Base-by-base conservation (phyloP, 1,284 basidiomycete genomes). In the Cutaneotrichosporon cutaneum region DNA sequence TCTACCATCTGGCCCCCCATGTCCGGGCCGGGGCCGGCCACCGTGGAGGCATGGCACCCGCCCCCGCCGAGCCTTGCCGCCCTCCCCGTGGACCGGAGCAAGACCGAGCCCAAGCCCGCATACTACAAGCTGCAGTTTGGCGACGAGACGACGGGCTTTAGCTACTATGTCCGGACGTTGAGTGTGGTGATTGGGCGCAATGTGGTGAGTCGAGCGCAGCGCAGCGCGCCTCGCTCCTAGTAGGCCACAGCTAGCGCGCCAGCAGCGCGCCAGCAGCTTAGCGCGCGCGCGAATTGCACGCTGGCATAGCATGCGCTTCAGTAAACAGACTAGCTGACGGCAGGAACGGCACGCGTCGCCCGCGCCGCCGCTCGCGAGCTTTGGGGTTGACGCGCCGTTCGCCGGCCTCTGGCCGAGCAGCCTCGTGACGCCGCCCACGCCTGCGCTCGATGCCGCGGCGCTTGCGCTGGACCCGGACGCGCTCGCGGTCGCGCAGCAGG, bases 101-200 rank as follows among this genome's bases (percentile, higher is more conserved):
- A 78, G 63, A 80, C 77, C 8, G 77, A 79, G 58, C 78, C 78
- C 16, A 77, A 75, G 54, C 75, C 77, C 7, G 78, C 78, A 7
- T 80, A 75, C 62, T 80, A 80, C 71, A 80, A 80, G 69, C 70
- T 80, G 7, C 78, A 80, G 61, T 80, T 80, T 58, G 75, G 74
- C 26, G 75, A 75, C 63, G 73, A 80, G 57, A 65, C 73, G 18
- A 78, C 77, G n/a, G 78, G 77, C 1, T 80, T 80, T 68, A 70
- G 72, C 10, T 80, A 80, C 63, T 80, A 80, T 71, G 75, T 80
- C 59, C 67, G 76, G 54, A 80, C 77, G 33, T 64, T 77, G 47
- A 68, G 69, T 39, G 75, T 79, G n/a, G 72, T 77, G 36, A 78
- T 80, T 53, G 78, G 78, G 24, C 70, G 78, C 58, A 78, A 76